Base-by-base conservation (phyloP, 306 rosid species). In the Malus sylvestris region DNA sequence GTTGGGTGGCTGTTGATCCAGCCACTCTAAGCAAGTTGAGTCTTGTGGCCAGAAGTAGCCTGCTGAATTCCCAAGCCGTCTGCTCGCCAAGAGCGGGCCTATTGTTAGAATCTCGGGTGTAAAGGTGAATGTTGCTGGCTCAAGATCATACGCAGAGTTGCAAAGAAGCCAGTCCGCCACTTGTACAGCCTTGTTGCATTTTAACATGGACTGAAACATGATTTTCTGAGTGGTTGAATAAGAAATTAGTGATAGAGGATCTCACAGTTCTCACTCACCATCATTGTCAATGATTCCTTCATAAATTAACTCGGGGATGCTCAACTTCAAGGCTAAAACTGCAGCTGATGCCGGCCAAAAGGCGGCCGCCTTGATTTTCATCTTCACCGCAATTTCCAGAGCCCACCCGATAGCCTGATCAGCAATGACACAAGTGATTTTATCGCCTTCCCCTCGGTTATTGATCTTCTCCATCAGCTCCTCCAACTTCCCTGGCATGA, bases 331-430 rank as follows among this genome's bases (percentile, higher is more conserved):
- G 55, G 70, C 74, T 83, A 88, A 35, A 3, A 51, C 1, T n/a
- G 89, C 84, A 14, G 84, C 87, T 12, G 96, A 68, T 7, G 85
- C 85, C 51, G 96, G 65, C 76, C 81, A 85, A 23, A 91, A 77
- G 0, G 83, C 78, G 35, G 76, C 88, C 19, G 81, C 70, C 29
- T 3, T 25, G 32, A 85, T 87, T 13, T 84, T 86, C 83, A 88
- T 55, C 11, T 81, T 85, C 27, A 70, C 85, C 19, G 89, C 89
- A 25, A 86, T 84, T 70, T 83, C 85, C 52, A 86, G 76, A 67
- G 92, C 85, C 90, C 85, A 84, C 23, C 82, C 89, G 20, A 49
- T 10, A 12, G 2, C 40, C 57, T 3, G 35, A 77, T 90, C 90
- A 22, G 87, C 84, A 66, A 86, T 75, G 22, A 84, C 73, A 71